Conservation (phyloP, 495 filamentous ascomycete genomes). For the Friedmanniomyces endolithicus region DNA sequence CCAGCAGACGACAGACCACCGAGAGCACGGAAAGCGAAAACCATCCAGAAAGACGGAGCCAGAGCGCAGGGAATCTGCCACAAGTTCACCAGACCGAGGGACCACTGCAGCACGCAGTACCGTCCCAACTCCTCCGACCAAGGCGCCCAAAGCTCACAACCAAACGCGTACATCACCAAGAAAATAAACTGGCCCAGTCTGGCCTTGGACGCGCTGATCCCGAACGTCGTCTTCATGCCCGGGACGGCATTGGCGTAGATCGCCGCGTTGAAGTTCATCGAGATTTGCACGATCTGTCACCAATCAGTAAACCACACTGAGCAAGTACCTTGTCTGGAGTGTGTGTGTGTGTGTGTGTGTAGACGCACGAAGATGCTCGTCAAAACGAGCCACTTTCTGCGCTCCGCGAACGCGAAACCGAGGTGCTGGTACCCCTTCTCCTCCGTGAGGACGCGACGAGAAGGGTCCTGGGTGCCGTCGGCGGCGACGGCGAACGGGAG, state of each 20-base stretch:
- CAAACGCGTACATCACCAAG: constrained; percentile 62
- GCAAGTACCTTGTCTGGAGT: too few species aligned
- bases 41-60: constrained; percentile 52
- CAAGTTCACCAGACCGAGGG: constrained; percentile 58
- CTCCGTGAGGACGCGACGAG: constrained; percentile 47
- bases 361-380: constrained; percentile 48
- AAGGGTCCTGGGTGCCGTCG: constrained; percentile 18
- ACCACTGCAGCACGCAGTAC: constrained; percentile 55
- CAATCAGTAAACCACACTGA: too few species aligned
- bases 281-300: constrained; percentile 45
- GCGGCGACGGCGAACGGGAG: neutral
- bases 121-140: constrained; percentile 70
- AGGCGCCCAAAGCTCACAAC: constrained; percentile 73
- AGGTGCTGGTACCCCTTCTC: constrained; percentile 49
- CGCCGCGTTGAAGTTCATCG: constrained; percentile 76
- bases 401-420: constrained; percentile 47
- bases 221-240: constrained; percentile 48
- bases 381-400: constrained; percentile 67
- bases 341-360: too few species aligned
- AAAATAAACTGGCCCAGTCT: constrained; percentile 57
- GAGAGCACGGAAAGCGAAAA: constrained; percentile 54
- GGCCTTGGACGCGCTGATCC: constrained; percentile 48
- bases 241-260: constrained; percentile 54
- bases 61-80: constrained; percentile 63
- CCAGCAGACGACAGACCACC: constrained; percentile 66